These are phyloP conservation scores for Trichomonas tenax DNA, from an alignment of 208 protist genomes.

Conservation along the genomic window DNA sequence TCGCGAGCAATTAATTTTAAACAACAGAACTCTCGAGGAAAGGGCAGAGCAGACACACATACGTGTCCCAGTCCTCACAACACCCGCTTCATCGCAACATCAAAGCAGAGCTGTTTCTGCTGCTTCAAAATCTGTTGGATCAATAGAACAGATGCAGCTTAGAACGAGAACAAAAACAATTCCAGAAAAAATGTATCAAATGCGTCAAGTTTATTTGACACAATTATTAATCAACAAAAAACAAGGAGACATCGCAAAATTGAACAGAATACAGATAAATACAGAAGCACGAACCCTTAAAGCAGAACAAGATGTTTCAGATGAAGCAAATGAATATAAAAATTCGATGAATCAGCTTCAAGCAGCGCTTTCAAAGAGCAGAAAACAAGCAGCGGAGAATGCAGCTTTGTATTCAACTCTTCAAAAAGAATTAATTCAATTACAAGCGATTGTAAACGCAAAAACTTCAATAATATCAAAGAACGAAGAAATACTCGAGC, in stretches of 20 bases:
- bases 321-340: neutral
- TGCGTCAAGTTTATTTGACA: neutral
- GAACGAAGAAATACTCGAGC: neutral
- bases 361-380: neutral
- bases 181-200: neutral
- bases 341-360: neutral
- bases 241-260: neutral
- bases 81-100: neutral
- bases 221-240: constrained; percentile 3
- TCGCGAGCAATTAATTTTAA: neutral
- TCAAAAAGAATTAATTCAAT: neutral
- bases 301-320: neutral
- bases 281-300: neutral
- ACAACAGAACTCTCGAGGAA: neutral
- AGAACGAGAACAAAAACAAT: neutral
- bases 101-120: neutral
- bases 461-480: neutral
- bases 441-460: neutral
- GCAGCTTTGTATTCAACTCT: neutral
- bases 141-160: neutral
- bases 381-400: neutral
- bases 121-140: neutral
- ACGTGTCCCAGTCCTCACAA: neutral
- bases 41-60: neutral
- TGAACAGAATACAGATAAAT: neutral